Conservation (phyloP, 1,139 yeast genomes). For the Sugiyamaella paludigena region DNA sequence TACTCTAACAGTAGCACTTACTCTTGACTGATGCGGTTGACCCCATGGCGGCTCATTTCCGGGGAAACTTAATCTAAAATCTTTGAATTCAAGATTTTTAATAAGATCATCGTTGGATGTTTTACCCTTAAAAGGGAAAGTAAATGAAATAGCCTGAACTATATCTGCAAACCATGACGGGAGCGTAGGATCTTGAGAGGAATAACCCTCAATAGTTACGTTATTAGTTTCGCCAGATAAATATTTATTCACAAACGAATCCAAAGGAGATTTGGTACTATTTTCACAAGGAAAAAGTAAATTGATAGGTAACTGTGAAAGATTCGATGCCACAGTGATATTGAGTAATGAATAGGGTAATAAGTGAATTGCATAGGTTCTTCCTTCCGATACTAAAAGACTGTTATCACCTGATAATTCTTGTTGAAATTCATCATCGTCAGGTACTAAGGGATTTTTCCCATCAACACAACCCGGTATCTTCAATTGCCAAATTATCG, state of each 20-base stretch:
- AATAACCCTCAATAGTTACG: slow-evolving; percentile 21
- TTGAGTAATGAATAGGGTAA: slow-evolving; percentile 20
- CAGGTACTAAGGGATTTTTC: slow-evolving; percentile 17
- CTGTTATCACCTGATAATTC: slow-evolving; percentile 3
- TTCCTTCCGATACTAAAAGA: slow-evolving; percentile 23
- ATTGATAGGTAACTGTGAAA: slow-evolving; percentile 19
- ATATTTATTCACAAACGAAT: slow-evolving; percentile 24
- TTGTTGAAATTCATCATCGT: slow-evolving; percentile 12
- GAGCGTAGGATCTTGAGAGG: slow-evolving; percentile 14
- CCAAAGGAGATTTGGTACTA: slow-evolving; percentile 25
- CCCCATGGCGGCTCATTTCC: slow-evolving; percentile 20
- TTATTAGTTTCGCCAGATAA: slow-evolving; percentile 23
- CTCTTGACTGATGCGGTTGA: slow-evolving; percentile 19
- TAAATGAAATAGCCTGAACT: slow-evolving; percentile 16
- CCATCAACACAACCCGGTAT: slow-evolving; percentile 27
- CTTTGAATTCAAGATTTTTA: slow-evolving; percentile 24
- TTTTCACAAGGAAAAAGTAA: slow-evolving; percentile 23
- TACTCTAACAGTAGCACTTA: slow-evolving; percentile 28
- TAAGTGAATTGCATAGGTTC: slow-evolving; percentile 22
- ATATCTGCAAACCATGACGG: slow-evolving; percentile 26
- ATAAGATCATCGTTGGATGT: slow-evolving; percentile 25
- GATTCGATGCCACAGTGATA: slow-evolving; percentile 20
- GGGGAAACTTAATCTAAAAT: slow-evolving; percentile 26
- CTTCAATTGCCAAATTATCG: slow-evolving; percentile 26
- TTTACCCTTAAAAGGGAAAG: slow-evolving; percentile 23